A percentile compares a stretch with the other conserved stretches of the same genome.
Conservation (phyloP, 176 grass and related monocot genomes). For the Bonia amplexicaulis region DNA sequence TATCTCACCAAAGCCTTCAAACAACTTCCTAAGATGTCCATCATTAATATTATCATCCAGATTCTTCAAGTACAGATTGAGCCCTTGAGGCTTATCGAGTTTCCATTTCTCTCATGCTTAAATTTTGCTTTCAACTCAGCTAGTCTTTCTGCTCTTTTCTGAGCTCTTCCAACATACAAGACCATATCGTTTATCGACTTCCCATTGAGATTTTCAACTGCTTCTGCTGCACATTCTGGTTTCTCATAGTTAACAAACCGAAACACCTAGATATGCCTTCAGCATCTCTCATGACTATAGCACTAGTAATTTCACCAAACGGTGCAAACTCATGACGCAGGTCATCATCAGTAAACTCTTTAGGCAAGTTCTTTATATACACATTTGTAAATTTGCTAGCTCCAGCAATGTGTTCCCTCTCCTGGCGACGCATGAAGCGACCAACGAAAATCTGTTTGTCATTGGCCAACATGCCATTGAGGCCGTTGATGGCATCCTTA, state of each 20-base stretch:
- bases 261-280: conserved; percentile 40
- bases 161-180: conserved; percentile 47
- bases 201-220: conserved; percentile 31
- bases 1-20: conserved; percentile 43
- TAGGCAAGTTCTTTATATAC: conserved; percentile 49
- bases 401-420: conserved; percentile 5
- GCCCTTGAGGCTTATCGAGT: conserved; percentile 23
- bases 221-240: conserved; percentile 22
- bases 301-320: conserved; percentile 46
- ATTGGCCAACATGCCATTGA: conserved; percentile 49
- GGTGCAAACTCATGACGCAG: conserved; percentile 23
- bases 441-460: conserved; percentile 34
- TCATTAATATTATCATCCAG: conserved; percentile 45
- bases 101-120: conserved; percentile 2
- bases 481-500: conserved; percentile 26
- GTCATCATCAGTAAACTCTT: conserved; percentile 26
- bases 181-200: conserved; percentile 16
- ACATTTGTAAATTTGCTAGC: conserved; percentile 36
- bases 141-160: conserved; percentile 43
- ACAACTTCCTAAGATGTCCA: conserved; percentile 17
- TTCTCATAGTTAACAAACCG: conserved; percentile 51
- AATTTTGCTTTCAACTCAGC: conserved; percentile 31
- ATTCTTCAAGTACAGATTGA: conserved; percentile 61
- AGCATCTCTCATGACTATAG: conserved; percentile 35
- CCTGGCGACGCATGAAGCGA: conserved; percentile 15